Base-by-base conservation (phyloP, 1,284 basidiomycete species). In the Lentinus polychrous region DNA sequence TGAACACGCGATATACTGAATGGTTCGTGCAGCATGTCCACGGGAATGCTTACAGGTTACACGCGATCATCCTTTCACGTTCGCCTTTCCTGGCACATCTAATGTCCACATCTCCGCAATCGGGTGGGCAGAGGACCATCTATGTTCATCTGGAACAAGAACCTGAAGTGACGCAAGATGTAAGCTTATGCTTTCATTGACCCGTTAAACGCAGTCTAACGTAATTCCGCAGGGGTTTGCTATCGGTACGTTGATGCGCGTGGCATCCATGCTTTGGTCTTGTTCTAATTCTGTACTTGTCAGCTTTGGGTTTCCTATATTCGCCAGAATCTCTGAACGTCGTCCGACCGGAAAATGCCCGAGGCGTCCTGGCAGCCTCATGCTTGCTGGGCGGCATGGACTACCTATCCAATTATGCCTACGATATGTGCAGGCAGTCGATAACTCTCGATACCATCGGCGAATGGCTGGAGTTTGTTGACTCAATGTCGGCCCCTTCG, bases 71-170 rank as follows among this genome's bases (percentile, higher is more conserved):
- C 57, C 74, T 94, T 51, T 88, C 89, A 49, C 83, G 86, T 48
- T 91, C 88, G 33, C 90, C 91, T 39, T 90, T 81, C 67, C 78
- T 93, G 58, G 86, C 83, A 37, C 89, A 91, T 63, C 71, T 91
- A 56, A 87, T 94, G 81, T 82, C 83, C 54, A 81, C 86, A 55
- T 76, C 86, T 51, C 75, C 81, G 52, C 76, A 73, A 66, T 50
- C 78, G 61, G 73, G 72, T 54, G 78, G 76, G 17, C 79, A 83
- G 59, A 75, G 80, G 53, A 71, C 75, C 52, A 78, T 93, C 55
- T 85, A 83, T 62, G 79, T 92, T 48, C 75, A 81, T 52, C 70
- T 92, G 55, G 81, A 85, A 53, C 79, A 84, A 55, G 83, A 86
- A 55, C 86, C 83, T 50, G 83, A 88, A 65, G 80, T 93, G 51